phyloP scores from a whole-genome alignment of 2,329 filamentous ascomycete species.

The Neofusicoccum laricinum region DNA sequence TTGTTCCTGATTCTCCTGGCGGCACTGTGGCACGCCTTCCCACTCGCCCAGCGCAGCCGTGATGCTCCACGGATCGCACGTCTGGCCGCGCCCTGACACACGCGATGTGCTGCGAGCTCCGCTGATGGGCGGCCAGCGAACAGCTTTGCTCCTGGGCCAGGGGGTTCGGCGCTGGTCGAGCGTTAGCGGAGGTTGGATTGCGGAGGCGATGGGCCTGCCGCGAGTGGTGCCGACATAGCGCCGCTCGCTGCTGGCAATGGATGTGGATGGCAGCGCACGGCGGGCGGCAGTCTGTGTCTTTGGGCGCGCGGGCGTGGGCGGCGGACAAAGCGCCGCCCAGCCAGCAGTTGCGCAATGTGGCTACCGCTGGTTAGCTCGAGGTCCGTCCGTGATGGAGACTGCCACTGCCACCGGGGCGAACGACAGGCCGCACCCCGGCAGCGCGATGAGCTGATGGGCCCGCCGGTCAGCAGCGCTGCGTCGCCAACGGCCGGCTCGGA shows the following conservation, averaged over 20 bases:
- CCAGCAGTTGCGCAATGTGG: constrained; percentile 9
- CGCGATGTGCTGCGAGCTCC: background rate
- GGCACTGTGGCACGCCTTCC: constrained; percentile 11
- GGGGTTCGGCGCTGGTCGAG: background rate
- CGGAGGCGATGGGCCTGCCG: background rate
- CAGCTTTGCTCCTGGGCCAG: background rate
- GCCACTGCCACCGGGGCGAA: too few relatives aligned
- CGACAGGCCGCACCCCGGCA: background rate
- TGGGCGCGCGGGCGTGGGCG: background rate
- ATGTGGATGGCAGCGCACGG: background rate
- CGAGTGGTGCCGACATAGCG: background rate
- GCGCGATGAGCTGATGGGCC: background rate
- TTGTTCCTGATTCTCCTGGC: constrained; percentile 12
- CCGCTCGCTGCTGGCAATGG: background rate
- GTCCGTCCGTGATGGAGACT: background rate
- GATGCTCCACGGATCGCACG: constrained; percentile 11
- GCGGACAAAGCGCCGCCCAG: background rate
- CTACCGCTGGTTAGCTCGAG: background rate
- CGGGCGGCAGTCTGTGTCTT: background rate
- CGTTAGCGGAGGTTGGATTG: constrained; percentile 8
- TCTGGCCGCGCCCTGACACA: background rate
- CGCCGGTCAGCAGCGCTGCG: background rate
- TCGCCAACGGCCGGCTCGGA: background rate
- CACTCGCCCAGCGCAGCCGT: background rate
- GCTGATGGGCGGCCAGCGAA: constrained; percentile 13